These are phyloP conservation scores for Hericium coralloides DNA, from an alignment of 768 basidiomycete genomes.

Conservation along the genomic window DNA sequence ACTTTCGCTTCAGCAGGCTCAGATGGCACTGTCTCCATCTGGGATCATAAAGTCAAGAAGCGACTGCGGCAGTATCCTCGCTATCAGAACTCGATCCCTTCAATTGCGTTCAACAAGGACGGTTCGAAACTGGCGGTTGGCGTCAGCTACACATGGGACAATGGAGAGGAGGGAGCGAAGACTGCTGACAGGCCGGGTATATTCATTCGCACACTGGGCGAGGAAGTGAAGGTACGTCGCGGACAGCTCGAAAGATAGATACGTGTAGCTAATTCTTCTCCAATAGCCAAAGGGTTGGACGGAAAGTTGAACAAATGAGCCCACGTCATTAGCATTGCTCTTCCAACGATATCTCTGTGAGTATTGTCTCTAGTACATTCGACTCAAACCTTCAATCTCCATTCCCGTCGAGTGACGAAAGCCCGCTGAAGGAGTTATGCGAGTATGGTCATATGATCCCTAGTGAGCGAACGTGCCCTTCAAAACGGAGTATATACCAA, in stretches of 20 bases:
- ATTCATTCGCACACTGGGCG: conserved; percentile 55
- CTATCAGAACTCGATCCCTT: conserved; percentile 65
- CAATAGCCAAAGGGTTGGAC: conserved; percentile 22
- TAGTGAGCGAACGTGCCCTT: too few relatives aligned
- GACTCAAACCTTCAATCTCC: too few relatives aligned
- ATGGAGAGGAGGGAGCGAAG: conserved; percentile 66
- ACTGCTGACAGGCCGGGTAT: conserved; percentile 54
- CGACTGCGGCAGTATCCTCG: conserved; percentile 85
- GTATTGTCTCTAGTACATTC: too few relatives aligned
- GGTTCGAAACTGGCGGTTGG: conserved; percentile 79
- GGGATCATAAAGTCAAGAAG: conserved; percentile 97
- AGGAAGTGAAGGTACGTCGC: conserved; percentile 63
- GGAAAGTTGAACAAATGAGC: neutral
- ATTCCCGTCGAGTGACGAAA: too few relatives aligned
- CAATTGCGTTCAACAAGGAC: conserved; percentile 76
- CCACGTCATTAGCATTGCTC: too few relatives aligned
- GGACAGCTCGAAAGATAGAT: neutral
- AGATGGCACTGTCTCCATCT: conserved; percentile 88
- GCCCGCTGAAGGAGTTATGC: too few relatives aligned
- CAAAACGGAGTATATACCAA: too few relatives aligned
- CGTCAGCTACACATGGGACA: conserved; percentile 85
- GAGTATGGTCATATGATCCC: too few relatives aligned
- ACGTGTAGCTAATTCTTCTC: neutral
- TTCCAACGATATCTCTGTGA: too few relatives aligned
- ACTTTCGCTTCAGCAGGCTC: conserved; percentile 96